These are phyloP conservation scores for Boletellus emodensis DNA, from an alignment of 768 basidiomycete genomes.

Conservation along the genomic window DNA sequence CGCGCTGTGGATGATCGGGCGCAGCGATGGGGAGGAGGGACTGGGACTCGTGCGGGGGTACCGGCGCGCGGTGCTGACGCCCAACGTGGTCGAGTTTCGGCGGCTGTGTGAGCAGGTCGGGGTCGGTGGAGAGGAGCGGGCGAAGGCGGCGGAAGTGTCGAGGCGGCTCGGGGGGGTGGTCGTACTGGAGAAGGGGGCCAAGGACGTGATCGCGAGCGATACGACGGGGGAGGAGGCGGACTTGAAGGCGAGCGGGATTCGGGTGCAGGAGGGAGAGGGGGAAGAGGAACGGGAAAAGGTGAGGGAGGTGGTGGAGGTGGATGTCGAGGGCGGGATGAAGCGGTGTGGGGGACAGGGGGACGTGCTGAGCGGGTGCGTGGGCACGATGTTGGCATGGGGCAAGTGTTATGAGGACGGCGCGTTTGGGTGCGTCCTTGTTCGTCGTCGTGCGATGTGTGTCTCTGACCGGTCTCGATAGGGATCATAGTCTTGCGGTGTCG, in stretches of 20 bases:
- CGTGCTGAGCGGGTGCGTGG: constrained; percentile 82
- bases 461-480: constrained; percentile 34
- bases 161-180: constrained; percentile 80
- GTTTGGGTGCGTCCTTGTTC: constrained; percentile 56
- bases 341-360: constrained; percentile 97
- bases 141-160: constrained; percentile 71
- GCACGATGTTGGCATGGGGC: constrained; percentile 92
- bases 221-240: constrained; percentile 54
- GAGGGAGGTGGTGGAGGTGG: constrained; percentile 60
- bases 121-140: constrained; percentile 46
- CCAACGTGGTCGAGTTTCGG: constrained; percentile 92
- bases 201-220: constrained; percentile 79
- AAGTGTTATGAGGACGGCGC: constrained; percentile 86
- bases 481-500: constrained; percentile 51
- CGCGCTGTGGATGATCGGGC: constrained; percentile 78
- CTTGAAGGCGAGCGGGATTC: background rate
- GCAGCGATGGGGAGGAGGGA: constrained; percentile 36
- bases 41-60: constrained; percentile 77
- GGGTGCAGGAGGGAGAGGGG: constrained; percentile 37
- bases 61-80: constrained; percentile 83
- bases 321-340: constrained; percentile 77
- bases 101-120: constrained; percentile 74
- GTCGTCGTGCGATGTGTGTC: background rate
- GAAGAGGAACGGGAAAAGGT: constrained; percentile 50
- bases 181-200: constrained; percentile 81